phyloP scores from a whole-genome alignment of 345 rosid genomes.

The Boechera stricta region DNA sequence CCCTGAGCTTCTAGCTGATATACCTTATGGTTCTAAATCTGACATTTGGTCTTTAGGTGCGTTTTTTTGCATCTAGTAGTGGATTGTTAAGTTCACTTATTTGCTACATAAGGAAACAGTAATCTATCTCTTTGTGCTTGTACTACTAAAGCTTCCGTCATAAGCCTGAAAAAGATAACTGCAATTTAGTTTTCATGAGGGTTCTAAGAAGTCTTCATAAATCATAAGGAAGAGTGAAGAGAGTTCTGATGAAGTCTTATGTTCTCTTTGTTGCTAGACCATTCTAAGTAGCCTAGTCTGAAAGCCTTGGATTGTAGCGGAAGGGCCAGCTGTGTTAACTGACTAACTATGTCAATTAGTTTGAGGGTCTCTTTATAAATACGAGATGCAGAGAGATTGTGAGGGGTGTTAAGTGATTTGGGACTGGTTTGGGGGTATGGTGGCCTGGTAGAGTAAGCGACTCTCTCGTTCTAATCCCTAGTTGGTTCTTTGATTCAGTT shows the following conservation, averaged over 20 bases:
- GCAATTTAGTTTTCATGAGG: not conserved
- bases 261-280: not conserved
- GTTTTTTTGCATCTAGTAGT: conserved; percentile 1
- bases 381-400: not conserved
- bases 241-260: not conserved
- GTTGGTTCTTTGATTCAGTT: not conserved
- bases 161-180: not conserved
- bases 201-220: not conserved
- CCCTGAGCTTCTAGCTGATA: conserved; percentile 96
- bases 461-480: not conserved
- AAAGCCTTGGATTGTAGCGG: not conserved
- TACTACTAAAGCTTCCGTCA: not conserved
- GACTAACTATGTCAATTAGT: too few species aligned
- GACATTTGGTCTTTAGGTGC: conserved; percentile 93
- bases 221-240: not conserved
- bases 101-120: not conserved
- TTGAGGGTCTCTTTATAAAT: not conserved
- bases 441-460: not conserved
- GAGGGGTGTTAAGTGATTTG: conserved; percentile 4
- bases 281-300: not conserved
- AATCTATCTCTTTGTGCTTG: not conserved
- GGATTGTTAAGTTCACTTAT: not conserved
- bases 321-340: too few species aligned
- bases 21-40: conserved; percentile 90
- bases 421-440: conserved; percentile 9